Evolutionary conservation across 176 grass and related monocot genomes (phyloP).

Genomic region (Canna indica): DNA sequence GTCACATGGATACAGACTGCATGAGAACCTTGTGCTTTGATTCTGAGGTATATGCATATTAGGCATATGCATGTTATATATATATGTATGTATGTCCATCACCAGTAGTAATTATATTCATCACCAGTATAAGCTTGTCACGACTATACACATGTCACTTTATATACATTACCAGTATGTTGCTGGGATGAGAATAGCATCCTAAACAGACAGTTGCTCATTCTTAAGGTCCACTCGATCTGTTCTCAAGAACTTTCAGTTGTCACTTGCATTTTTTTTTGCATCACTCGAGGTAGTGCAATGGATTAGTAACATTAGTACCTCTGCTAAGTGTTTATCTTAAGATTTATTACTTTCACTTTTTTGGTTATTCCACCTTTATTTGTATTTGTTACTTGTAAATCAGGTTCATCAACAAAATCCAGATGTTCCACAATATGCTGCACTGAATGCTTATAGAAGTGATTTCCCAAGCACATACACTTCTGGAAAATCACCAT

Average conservation of each 20-base stretch:
- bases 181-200: too few relatives aligned
- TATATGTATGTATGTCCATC: constrained; percentile 3
- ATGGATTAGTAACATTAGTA: too few relatives aligned
- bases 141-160: too few relatives aligned
- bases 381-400: constrained; percentile 8
- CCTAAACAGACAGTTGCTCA: too few relatives aligned
- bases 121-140: too few relatives aligned
- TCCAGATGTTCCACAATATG: constrained; percentile 13
- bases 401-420: constrained; percentile 55
- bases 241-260: too few relatives aligned
- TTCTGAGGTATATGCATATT: constrained; percentile 41
- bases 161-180: too few relatives aligned
- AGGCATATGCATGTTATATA: neutral
- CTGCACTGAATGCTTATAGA: constrained; percentile 35
- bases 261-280: too few relatives aligned
- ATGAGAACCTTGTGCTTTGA: constrained; percentile 81
- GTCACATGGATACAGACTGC: constrained; percentile 85
- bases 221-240: too few relatives aligned
- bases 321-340: too few relatives aligned
- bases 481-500: constrained; percentile 66
- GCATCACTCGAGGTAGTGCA: too few relatives aligned
- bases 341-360: neutral
- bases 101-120: too few relatives aligned
- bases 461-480: constrained; percentile 49
- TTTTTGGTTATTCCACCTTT: neutral